A percentile compares a stretch with the other conserved stretches of the same genome.
Evolutionary conservation across 805 yeast genomes (phyloP).

Genomic region (Zygosaccharomyces kombuchaensis): DNA sequence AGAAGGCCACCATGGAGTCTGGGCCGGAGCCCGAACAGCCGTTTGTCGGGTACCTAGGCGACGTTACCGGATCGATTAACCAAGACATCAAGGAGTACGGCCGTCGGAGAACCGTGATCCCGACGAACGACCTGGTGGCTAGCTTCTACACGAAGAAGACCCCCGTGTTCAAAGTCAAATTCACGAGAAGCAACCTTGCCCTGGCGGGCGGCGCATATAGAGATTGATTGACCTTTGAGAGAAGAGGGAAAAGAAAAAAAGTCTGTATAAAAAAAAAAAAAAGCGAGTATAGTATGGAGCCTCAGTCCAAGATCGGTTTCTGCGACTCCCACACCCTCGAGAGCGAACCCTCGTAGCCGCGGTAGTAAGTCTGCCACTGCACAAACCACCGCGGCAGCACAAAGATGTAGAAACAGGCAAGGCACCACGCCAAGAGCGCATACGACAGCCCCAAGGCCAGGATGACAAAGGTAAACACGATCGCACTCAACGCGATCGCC

Average conservation of each 20-base stretch:
- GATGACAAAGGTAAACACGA: slow-evolving; percentile 26
- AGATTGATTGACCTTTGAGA: no score
- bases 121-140: slow-evolving; percentile 86
- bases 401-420: slow-evolving; percentile 20
- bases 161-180: slow-evolving; percentile 88
- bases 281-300: background rate
- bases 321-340: slow-evolving; percentile 25
- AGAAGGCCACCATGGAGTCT: slow-evolving; percentile 74
- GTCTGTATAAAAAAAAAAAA: slow-evolving; percentile 1
- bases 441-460: slow-evolving; percentile 21
- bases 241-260: background rate
- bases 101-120: slow-evolving; percentile 65
- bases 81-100: slow-evolving; percentile 45
- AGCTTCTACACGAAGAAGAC: slow-evolving; percentile 91
- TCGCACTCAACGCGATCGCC: slow-evolving; percentile 19
- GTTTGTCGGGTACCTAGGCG: slow-evolving; percentile 37
- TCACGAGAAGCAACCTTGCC: slow-evolving; percentile 85
- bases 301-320: slow-evolving; percentile 19
- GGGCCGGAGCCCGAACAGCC: slow-evolving; percentile 75
- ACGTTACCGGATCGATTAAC: slow-evolving; percentile 30
- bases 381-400: slow-evolving; percentile 29
- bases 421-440: slow-evolving; percentile 18
- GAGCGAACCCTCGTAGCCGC: slow-evolving; percentile 14
- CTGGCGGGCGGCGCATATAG: slow-evolving; percentile 87
- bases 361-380: slow-evolving; percentile 31